Conservation (phyloP, 108 stramenopile genomes). For the Seminavis robusta region DNA sequence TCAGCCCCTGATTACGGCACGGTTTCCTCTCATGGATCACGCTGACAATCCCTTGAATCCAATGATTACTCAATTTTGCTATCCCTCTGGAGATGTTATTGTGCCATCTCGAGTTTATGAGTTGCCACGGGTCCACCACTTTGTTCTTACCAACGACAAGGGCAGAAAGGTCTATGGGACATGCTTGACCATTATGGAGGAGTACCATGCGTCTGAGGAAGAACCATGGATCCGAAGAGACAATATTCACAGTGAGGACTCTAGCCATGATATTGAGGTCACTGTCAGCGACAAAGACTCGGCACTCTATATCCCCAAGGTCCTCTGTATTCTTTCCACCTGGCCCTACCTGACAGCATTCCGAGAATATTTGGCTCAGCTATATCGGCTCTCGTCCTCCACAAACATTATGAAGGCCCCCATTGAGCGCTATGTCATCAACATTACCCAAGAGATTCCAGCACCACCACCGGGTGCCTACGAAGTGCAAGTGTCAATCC, state of each 20-base stretch:
- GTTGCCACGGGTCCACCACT: slow-evolving; percentile 81
- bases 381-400: slow-evolving; percentile 89
- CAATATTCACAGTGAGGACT: slow-evolving; percentile 7
- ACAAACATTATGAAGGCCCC: slow-evolving; percentile 87
- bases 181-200: slow-evolving; percentile 82
- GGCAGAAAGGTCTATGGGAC: slow-evolving; percentile 85
- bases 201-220: slow-evolving; percentile 35
- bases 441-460: slow-evolving; percentile 94
- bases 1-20: slow-evolving; percentile 71
- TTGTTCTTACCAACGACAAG: slow-evolving; percentile 79
- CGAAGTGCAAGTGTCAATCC: slow-evolving; percentile 77
- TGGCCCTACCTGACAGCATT: slow-evolving; percentile 93
- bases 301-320: slow-evolving; percentile 77
- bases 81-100: slow-evolving; percentile 68
- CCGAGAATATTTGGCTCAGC: slow-evolving; percentile 85
- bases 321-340: slow-evolving; percentile 90
- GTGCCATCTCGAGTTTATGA: slow-evolving; percentile 54
- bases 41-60: slow-evolving; percentile 77
- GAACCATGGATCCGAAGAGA: slow-evolving; percentile 3
- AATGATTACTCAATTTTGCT: slow-evolving; percentile 82
- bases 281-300: slow-evolving; percentile 22
- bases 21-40: slow-evolving; percentile 71
- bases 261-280: slow-evolving; percentile 44
- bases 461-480: slow-evolving; percentile 94
- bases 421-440: slow-evolving; percentile 93